A percentile compares a stretch with the other conserved stretches of the same genome.
Evolutionary conservation across 208 protist species (phyloP).

Genomic region (Crithidia bombi): DNA sequence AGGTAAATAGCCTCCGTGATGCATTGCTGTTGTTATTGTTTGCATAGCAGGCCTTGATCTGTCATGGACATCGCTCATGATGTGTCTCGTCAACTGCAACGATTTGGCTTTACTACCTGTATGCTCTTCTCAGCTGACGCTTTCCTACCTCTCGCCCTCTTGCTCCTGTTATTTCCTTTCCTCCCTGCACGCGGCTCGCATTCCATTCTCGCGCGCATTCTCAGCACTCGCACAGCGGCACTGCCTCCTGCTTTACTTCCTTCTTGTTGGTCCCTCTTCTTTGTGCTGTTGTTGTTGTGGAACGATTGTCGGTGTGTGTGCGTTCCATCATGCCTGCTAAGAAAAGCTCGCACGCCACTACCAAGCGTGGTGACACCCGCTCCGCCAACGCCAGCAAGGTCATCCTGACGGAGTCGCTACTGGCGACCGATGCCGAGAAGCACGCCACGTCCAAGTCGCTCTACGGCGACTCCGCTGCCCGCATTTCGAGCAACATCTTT

Average conservation of each 20-base stretch:
- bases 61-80: too few relatives aligned
- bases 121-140: too few relatives aligned
- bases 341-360: conserved; percentile 1
- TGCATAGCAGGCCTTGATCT: too few relatives aligned
- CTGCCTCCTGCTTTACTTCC: not conserved
- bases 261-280: not conserved
- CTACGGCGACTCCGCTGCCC: conserved; percentile 81
- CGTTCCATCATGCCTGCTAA: conserved; percentile 20
- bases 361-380: conserved; percentile 18
- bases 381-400: conserved; percentile 34
- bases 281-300: not conserved
- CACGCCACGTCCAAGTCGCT: conserved; percentile 82
- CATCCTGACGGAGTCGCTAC: conserved; percentile 74
- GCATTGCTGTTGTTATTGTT: too few relatives aligned
- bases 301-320: not conserved
- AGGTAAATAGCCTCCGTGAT: too few relatives aligned
- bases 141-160: too few relatives aligned
- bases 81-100: too few relatives aligned
- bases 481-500: conserved; percentile 80
- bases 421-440: conserved; percentile 86
- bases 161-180: too few relatives aligned
- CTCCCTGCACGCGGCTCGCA: too few relatives aligned
- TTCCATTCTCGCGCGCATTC: not conserved
- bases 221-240: too few relatives aligned
- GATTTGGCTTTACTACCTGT: too few relatives aligned